phyloP scores from a whole-genome alignment of 805 yeast genomes.

The Candida stauntonica region DNA sequence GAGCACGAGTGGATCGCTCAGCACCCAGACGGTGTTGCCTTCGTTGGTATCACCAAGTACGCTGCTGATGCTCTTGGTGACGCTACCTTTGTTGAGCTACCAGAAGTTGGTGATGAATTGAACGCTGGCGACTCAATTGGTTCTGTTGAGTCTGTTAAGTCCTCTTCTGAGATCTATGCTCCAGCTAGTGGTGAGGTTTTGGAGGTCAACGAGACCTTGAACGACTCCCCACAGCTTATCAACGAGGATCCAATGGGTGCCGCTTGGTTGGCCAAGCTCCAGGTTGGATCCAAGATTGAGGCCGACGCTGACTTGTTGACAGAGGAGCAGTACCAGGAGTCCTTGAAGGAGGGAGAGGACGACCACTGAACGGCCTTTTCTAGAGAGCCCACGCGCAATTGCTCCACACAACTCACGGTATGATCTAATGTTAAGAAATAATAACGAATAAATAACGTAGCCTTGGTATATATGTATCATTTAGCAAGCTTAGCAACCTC shows the following conservation, averaged over 20 bases:
- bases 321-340: slow-evolving; percentile 40
- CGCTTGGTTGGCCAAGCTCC: slow-evolving; percentile 87
- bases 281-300: slow-evolving; percentile 42
- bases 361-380: slow-evolving; percentile 10
- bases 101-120: slow-evolving; percentile 60
- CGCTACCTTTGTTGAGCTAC: slow-evolving; percentile 89
- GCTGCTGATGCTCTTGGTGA: slow-evolving; percentile 97
- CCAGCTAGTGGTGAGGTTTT: slow-evolving; percentile 78
- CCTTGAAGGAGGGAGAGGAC: slow-evolving; percentile 21
- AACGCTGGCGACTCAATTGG: slow-evolving; percentile 82
- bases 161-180: slow-evolving; percentile 87
- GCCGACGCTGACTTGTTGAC: slow-evolving; percentile 55
- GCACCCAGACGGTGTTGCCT: slow-evolving; percentile 77
- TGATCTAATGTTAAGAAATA: not conserved
- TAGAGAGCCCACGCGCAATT: too few species aligned
- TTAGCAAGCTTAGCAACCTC: slow-evolving; percentile 34
- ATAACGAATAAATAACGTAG: not conserved
- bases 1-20: slow-evolving; percentile 96
- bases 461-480: not conserved
- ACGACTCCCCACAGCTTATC: slow-evolving; percentile 68
- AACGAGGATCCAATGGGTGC: slow-evolving; percentile 89
- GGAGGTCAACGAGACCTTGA: slow-evolving; percentile 66
- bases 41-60: slow-evolving; percentile 89
- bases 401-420: not conserved
- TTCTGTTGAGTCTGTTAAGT: slow-evolving; percentile 90